These are phyloP conservation scores for Leccinellum albellum DNA, from an alignment of 768 basidiomycete species.

Conservation along the genomic window DNA sequence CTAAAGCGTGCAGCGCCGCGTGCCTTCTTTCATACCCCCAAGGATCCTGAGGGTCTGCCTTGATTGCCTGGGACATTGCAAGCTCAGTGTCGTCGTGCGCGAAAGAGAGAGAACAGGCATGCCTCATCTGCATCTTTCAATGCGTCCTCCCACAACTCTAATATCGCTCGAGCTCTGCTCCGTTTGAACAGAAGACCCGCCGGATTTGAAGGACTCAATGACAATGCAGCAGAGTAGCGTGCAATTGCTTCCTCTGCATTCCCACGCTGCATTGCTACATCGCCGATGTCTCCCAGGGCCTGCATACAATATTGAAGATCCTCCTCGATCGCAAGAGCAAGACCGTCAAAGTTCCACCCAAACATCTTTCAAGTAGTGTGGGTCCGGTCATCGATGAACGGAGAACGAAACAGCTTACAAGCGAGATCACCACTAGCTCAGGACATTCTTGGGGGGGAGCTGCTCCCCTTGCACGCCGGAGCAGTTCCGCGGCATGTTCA, in stretches of 20 bases:
- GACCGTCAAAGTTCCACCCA: conserved; percentile 15
- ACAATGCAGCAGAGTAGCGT: conserved; percentile 4
- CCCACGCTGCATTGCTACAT: not conserved
- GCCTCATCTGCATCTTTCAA: conserved; percentile 14
- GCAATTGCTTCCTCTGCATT: conserved; percentile 1
- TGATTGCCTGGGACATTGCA: not conserved
- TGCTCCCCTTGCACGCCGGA: not conserved
- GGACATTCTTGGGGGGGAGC: not conserved
- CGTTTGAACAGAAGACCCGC: conserved; percentile 3
- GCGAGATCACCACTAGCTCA: conserved; percentile 2
- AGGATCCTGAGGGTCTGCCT: not conserved
- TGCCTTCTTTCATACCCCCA: conserved; percentile 6
- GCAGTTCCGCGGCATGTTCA: not conserved
- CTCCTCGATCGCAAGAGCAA: not conserved
- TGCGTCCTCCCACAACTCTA: conserved; percentile 5
- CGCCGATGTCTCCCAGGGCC: not conserved
- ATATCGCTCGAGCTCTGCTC: not conserved
- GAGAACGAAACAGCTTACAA: not conserved
- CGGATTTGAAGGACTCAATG: not conserved
- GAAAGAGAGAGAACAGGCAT: not conserved
- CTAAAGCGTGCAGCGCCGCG: not conserved
- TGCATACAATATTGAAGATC: not conserved
- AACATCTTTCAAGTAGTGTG: conserved; percentile 1
- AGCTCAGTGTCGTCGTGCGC: not conserved
- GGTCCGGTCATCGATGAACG: not conserved